These are phyloP conservation scores for Eutypella sp. DNA, from an alignment of 2,329 filamentous ascomycete species.

Conservation along the genomic window DNA sequence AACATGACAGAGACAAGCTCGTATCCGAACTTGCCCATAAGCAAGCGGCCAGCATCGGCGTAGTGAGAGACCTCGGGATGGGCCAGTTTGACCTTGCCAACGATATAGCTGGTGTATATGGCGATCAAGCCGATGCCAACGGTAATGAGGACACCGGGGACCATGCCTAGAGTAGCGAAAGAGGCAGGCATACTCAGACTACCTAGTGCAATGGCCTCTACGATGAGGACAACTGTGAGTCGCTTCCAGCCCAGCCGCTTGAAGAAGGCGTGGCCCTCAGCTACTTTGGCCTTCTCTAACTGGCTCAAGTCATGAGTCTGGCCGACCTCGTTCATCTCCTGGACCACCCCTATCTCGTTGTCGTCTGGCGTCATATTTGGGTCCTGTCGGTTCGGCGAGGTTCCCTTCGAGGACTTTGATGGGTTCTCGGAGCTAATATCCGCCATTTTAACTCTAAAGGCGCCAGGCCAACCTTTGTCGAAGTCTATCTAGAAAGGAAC, in stretches of 20 bases:
- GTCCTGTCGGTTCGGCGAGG: neutral
- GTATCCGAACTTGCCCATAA: constrained; percentile 47
- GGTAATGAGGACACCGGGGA: constrained; percentile 39
- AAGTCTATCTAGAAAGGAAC: no score
- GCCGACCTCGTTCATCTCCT: no score
- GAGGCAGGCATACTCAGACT: constrained; percentile 45
- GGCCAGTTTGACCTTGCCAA: constrained; percentile 36
- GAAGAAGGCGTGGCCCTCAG: constrained; percentile 43
- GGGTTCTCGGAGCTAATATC: neutral
- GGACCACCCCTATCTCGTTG: no score
- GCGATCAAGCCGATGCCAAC: constrained; percentile 40
- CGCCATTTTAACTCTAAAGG: no score
- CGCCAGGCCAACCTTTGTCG: no score
- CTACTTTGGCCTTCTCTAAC: constrained; percentile 42
- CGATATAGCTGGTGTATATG: constrained; percentile 43
- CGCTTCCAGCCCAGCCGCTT: constrained; percentile 53
- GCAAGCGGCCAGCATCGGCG: constrained; percentile 53
- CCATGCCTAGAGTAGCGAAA: constrained; percentile 51
- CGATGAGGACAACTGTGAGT: constrained; percentile 49
- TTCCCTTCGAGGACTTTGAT: neutral
- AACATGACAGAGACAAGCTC: constrained; percentile 51
- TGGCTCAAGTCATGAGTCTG: constrained; percentile 34
- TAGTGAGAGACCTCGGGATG: constrained; percentile 28
- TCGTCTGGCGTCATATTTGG: neutral
- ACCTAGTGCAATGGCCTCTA: constrained; percentile 53